Conservation (phyloP, 2,329 filamentous ascomycete genomes). For the Trichoderma sp. region DNA sequence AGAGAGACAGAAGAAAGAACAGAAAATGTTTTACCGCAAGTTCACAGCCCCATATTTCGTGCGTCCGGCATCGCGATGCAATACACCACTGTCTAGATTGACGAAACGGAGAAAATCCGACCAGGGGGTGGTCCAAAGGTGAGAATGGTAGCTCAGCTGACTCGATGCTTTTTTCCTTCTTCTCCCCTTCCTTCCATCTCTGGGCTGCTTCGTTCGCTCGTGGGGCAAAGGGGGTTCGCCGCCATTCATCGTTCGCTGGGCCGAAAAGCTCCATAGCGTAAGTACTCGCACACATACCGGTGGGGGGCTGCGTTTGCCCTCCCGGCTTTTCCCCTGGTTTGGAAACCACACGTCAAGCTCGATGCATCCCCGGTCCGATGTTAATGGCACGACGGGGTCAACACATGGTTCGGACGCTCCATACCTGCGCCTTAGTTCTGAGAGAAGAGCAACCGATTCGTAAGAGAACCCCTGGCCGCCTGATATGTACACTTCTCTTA, state of each 20-base stretch:
- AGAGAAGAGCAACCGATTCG: neutral
- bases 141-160: constrained; percentile 6
- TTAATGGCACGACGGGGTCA: neutral
- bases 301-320: constrained; percentile 2
- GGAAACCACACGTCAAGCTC: neutral
- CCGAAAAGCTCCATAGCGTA: neutral
- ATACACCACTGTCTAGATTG: neutral
- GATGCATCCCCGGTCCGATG: neutral
- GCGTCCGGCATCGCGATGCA: constrained; percentile 16
- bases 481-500: neutral
- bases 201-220: neutral
- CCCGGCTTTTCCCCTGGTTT: neutral
- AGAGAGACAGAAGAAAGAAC: neutral
- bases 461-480: neutral
- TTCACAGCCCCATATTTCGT: constrained; percentile 8
- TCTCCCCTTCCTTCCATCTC: neutral
- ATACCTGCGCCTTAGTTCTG: neutral
- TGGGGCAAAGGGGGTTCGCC: neutral
- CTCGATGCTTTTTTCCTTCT: neutral
- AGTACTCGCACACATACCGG: neutral
- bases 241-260: neutral
- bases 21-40: constrained; percentile 1
- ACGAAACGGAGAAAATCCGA: neutral
- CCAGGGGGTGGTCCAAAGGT: neutral
- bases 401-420: neutral